Evolutionary conservation across 31 red algal genomes (phyloP).

Genomic region (Endocladia muricata): DNA sequence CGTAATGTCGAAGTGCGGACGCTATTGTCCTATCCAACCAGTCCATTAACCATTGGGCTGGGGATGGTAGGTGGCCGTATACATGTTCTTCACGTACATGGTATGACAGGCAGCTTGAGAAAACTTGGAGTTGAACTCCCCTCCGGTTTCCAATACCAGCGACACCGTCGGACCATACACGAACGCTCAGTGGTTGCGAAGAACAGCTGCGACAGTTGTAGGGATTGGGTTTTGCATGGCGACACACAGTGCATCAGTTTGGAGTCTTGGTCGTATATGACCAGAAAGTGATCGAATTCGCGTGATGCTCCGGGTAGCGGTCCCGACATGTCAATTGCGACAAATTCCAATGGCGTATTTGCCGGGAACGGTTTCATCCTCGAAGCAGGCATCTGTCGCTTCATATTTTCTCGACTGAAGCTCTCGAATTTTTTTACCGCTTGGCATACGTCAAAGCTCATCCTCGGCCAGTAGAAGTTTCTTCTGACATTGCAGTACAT

Average conservation of each 20-base stretch:
- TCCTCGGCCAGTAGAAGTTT: slow-evolving; percentile 28
- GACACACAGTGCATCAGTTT: slow-evolving; percentile 3
- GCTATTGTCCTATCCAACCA: slow-evolving; percentile 15
- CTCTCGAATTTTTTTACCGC: slow-evolving; percentile 4
- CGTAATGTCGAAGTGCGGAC: slow-evolving; percentile 7
- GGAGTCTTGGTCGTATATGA: slow-evolving; percentile 19
- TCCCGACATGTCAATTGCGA: slow-evolving; percentile 23
- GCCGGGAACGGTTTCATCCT: slow-evolving; percentile 11
- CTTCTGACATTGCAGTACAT: slow-evolving; percentile 23
- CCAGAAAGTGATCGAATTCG: slow-evolving; percentile 9
- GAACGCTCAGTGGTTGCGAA: not conserved
- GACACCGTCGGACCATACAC: not conserved
- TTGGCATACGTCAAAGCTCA: slow-evolving; percentile 10
- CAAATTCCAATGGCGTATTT: slow-evolving; percentile 9
- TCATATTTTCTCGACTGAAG: not conserved
- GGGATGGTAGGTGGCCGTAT: slow-evolving; percentile 21
- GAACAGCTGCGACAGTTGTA: not conserved
- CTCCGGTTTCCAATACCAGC: slow-evolving; percentile 2
- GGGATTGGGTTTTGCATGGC: slow-evolving; percentile 7
- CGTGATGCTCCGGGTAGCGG: slow-evolving; percentile 8
- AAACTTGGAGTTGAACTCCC: slow-evolving; percentile 19
- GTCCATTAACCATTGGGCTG: slow-evolving; percentile 21
- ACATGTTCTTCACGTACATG: not conserved
- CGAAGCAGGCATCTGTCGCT: not conserved
- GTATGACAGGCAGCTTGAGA: not conserved